phyloP scores from a whole-genome alignment of 1,284 basidiomycete species.

The Taiwanofungus camphoratus region DNA sequence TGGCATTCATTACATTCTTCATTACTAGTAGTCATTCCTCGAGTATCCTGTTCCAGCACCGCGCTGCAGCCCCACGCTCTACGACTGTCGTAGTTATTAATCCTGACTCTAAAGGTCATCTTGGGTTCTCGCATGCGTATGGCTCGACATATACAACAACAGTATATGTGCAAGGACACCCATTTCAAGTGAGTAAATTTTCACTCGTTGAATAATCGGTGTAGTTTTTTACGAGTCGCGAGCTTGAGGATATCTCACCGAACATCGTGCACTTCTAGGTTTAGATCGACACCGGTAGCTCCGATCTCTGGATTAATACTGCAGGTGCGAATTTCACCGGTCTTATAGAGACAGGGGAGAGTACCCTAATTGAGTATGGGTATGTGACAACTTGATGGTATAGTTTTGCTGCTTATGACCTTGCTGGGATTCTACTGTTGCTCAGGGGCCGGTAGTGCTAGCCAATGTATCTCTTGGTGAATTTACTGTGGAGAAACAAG shows the following conservation, averaged over 20 bases:
- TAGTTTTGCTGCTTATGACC: no score
- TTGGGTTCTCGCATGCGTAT: no score
- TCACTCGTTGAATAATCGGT: no score
- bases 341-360: neutral
- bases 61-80: no score
- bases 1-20: no score
- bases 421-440: neutral
- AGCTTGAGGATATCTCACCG: neutral
- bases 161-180: slow-evolving; percentile 1
- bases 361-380: neutral
- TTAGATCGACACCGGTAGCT: slow-evolving; percentile 5
- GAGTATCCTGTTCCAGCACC: no score
- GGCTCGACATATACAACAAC: neutral
- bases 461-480: slow-evolving; percentile 4
- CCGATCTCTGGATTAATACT: slow-evolving; percentile 4
- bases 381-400: no score
- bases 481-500: slow-evolving; percentile 4
- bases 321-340: neutral
- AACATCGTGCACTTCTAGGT: neutral
- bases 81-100: no score
- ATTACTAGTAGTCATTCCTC: no score
- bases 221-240: no score
- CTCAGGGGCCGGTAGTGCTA: neutral
- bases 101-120: no score
- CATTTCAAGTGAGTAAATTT: neutral